These are phyloP conservation scores for Codiaeum variegatum DNA, from an alignment of 441 rosid genomes.

Conservation along the genomic window DNA sequence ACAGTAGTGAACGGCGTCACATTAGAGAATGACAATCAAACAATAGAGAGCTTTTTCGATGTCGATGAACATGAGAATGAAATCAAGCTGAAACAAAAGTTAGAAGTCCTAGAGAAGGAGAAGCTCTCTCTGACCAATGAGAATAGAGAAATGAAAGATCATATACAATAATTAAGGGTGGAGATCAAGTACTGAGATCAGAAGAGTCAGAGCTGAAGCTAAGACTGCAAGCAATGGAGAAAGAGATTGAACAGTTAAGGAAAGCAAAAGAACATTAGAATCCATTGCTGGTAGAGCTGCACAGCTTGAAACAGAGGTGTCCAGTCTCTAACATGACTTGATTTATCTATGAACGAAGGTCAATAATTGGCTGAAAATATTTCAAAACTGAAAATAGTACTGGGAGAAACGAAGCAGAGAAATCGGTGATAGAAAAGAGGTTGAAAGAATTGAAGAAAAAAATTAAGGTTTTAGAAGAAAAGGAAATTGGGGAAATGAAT, in stretches of 20 bases:
- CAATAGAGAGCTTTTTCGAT: constrained; percentile 37
- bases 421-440: constrained; percentile 49
- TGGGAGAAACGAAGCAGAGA: constrained; percentile 44
- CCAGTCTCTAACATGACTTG: constrained; percentile 65
- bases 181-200: constrained; percentile 41
- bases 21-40: constrained; percentile 21
- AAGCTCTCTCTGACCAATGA: constrained; percentile 36
- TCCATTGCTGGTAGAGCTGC: constrained; percentile 46
- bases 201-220: constrained; percentile 36
- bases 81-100: constrained; percentile 32
- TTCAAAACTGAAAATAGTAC: constrained; percentile 35
- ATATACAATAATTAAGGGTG: constrained; percentile 24
- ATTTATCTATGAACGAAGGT: constrained; percentile 38
- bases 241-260: constrained; percentile 44
- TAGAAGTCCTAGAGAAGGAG: constrained; percentile 46
- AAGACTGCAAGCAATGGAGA: constrained; percentile 39
- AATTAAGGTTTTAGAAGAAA: constrained; percentile 46
- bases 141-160: constrained; percentile 41
- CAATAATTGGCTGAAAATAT: constrained; percentile 50
- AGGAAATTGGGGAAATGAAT: constrained; percentile 56
- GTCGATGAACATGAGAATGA: constrained; percentile 30
- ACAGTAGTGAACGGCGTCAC: constrained; percentile 35
- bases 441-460: constrained; percentile 69
- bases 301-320: constrained; percentile 59
- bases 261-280: constrained; percentile 41